Conservation (phyloP, 441 rosid genomes). For the Geranium incanum region DNA sequence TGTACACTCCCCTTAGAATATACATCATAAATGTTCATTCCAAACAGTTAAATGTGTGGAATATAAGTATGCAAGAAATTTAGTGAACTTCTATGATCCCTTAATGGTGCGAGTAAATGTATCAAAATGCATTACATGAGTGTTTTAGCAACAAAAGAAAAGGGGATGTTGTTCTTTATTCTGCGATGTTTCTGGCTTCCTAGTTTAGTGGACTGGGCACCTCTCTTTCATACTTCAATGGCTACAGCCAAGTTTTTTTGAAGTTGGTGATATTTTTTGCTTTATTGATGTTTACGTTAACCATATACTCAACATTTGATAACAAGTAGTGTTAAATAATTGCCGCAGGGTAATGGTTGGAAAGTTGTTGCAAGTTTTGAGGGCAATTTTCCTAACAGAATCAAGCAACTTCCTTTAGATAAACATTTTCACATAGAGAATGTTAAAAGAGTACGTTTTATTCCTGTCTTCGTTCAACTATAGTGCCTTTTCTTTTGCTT, state of each 20-base stretch:
- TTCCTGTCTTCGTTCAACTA: slow-evolving; percentile 8
- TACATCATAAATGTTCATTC: background rate
- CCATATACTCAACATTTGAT: slow-evolving; percentile 1
- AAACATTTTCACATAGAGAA: slow-evolving; percentile 82
- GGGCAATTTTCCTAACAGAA: slow-evolving; percentile 80
- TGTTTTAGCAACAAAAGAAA: background rate
- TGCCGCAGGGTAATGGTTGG: slow-evolving; percentile 88
- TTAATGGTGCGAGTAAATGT: background rate
- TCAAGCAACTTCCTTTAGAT: slow-evolving; percentile 94
- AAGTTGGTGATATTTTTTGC: background rate
- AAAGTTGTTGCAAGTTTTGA: slow-evolving; percentile 94
- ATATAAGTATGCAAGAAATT: slow-evolving; percentile 5
- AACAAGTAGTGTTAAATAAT: slow-evolving; percentile 8
- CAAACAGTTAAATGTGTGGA: background rate
- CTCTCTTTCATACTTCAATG: background rate
- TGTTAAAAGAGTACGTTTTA: slow-evolving; percentile 66
- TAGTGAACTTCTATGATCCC: background rate
- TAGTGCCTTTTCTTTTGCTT: slow-evolving; percentile 12
- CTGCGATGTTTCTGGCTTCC: slow-evolving; percentile 4
- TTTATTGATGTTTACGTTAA: background rate
- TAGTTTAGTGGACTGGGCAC: background rate
- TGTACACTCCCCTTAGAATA: background rate
- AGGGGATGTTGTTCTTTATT: background rate
- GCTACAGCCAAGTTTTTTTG: background rate
- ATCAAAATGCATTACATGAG: background rate